phyloP scores from a whole-genome alignment of 2,329 filamentous ascomycete species.

The Aspergillus brasiliensis region DNA sequence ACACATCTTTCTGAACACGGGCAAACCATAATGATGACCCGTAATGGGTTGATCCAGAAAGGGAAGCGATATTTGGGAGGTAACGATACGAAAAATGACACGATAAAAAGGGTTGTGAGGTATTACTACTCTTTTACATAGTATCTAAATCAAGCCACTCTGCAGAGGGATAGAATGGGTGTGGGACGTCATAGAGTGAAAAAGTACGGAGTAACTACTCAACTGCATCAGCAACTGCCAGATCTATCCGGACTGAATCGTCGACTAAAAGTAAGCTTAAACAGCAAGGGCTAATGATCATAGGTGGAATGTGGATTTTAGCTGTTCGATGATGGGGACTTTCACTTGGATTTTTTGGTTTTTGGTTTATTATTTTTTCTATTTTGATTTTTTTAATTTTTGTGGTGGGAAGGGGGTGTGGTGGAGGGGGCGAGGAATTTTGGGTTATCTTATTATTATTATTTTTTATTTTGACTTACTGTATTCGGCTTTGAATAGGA shows the following conservation, averaged over 20 bases:
- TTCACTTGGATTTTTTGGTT: not conserved
- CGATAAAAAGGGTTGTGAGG: too few species aligned
- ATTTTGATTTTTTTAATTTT: conserved; percentile 3
- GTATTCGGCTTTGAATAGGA: conserved; percentile 1
- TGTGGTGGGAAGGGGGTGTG: not conserved
- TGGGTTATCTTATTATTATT: conserved; percentile 4
- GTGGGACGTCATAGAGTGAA: not conserved
- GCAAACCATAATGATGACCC: too few species aligned
- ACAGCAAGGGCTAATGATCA: not conserved
- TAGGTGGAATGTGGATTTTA: conserved; percentile 2
- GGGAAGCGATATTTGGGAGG: too few species aligned
- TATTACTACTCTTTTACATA: too few species aligned
- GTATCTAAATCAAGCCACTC: too few species aligned
- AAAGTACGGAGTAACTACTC: too few species aligned
- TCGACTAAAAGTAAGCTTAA: conserved; percentile 6
- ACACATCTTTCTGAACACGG: too few species aligned
- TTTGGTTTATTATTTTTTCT: not conserved
- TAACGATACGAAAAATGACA: too few species aligned
- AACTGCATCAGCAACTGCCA: not conserved
- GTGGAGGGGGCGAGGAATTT: not conserved
- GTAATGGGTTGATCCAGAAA: too few species aligned
- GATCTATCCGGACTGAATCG: not conserved
- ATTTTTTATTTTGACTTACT: not conserved
- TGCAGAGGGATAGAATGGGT: not conserved
- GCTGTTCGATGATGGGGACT: not conserved